Evolutionary conservation across 73 alveolate genomes (phyloP).

Genomic region (Paraurostyla sp.): DNA sequence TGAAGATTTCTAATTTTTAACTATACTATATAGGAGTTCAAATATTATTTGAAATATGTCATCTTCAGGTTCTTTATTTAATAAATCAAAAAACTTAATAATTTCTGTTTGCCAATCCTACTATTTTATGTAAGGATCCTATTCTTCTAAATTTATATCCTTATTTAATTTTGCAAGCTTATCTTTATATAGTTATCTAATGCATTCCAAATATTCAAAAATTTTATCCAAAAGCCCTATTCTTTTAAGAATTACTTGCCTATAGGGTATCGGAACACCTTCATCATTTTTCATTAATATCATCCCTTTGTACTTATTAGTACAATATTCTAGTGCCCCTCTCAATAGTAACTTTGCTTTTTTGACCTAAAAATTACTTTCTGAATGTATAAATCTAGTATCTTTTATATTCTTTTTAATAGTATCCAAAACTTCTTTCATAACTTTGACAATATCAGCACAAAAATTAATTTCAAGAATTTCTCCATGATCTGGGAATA

Average conservation of each 20-base stretch:
- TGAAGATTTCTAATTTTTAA: background rate
- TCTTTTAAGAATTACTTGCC: background rate
- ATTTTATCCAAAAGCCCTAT: conserved; percentile 5
- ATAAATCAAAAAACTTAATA: no score
- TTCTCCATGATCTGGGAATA: conserved; percentile 16
- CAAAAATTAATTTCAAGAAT: conserved; percentile 16
- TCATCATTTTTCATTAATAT: background rate
- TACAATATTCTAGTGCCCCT: no score
- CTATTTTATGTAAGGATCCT: background rate
- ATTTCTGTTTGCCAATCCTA: background rate
- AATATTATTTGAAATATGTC: background rate
- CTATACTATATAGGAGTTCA: background rate
- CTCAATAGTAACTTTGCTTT: no score
- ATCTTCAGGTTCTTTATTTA: no score
- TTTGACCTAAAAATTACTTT: background rate
- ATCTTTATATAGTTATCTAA: background rate
- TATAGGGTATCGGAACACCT: background rate
- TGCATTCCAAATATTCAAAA: background rate
- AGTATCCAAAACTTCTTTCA: background rate
- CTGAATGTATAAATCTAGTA: no score
- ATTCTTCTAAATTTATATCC: background rate
- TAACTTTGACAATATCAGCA: background rate
- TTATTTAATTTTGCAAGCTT: background rate
- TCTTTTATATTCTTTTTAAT: no score
- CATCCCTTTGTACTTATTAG: background rate